phyloP scores from a whole-genome alignment of 257 asterid genomes.

The Przewalskia tangutica region DNA sequence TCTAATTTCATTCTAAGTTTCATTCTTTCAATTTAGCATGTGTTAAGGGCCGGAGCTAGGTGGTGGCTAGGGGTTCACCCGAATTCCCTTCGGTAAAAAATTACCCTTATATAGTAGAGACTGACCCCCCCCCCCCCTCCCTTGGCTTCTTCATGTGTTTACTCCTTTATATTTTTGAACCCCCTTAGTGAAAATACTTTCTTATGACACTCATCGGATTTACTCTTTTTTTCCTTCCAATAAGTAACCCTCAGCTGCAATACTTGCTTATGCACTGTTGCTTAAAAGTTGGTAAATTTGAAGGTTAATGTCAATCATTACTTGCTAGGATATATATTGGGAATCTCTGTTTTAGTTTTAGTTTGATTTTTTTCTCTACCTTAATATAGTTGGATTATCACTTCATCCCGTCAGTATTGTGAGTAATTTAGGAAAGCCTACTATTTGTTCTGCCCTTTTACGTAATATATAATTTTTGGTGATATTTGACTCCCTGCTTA shows the following conservation, averaged over 20 bases:
- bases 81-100: too few species aligned
- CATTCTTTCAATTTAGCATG: neutral
- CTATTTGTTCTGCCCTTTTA: neutral
- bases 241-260: neutral
- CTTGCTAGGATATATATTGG: neutral
- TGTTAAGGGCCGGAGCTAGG: neutral
- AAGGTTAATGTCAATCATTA: neutral
- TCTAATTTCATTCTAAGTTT: neutral
- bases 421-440: neutral
- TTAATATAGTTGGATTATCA: neutral
- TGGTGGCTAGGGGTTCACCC: too few species aligned
- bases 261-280: neutral
- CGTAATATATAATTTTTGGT: neutral
- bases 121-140: too few species aligned
- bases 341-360: too few species aligned
- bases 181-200: too few species aligned
- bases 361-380: neutral
- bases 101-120: too few species aligned
- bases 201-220: neutral
- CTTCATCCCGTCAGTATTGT: neutral
- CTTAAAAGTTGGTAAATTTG: neutral
- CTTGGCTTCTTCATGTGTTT: too few species aligned
- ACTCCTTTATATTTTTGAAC: too few species aligned
- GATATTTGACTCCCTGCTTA: neutral
- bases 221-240: neutral